A percentile compares a stretch with the other conserved stretches of the same genome.
Evolutionary conservation across 2,329 filamentous ascomycete genomes (phyloP).

Genomic region (Emergomyces orientalis): DNA sequence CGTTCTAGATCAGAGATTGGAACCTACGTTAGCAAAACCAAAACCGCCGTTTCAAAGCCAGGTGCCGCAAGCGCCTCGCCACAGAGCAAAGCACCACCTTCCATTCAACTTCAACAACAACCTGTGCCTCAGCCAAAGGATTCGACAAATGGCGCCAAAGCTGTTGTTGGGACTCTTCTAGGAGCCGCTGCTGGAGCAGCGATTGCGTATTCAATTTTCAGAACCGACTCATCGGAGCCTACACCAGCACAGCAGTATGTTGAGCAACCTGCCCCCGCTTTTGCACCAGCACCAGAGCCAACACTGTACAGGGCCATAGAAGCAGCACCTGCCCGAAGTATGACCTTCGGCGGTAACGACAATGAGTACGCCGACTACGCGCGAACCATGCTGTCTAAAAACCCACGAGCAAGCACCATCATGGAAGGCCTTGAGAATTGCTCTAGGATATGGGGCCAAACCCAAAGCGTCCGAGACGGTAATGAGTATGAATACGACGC

Average conservation of each 20-base stretch:
- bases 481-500: conserved; percentile 7
- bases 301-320: conserved; percentile 27
- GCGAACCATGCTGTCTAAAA: conserved; percentile 32
- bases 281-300: conserved; percentile 19
- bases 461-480: conserved; percentile 11
- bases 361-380: conserved; percentile 25
- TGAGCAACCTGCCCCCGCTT: conserved; percentile 18
- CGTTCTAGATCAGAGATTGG: conserved; percentile 23
- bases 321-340: conserved; percentile 22
- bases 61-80: conserved; percentile 16
- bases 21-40: conserved; percentile 22
- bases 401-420: conserved; percentile 33
- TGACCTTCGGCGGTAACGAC: conserved; percentile 20
- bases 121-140: conserved; percentile 15
- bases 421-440: conserved; percentile 31
- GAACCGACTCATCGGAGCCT: conserved; percentile 23
- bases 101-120: conserved; percentile 20
- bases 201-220: conserved; percentile 64
- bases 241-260: conserved; percentile 20
- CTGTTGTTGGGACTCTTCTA: conserved; percentile 64
- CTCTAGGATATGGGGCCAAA: conserved; percentile 13
- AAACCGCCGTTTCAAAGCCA: conserved; percentile 20
- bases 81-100: conserved; percentile 3
- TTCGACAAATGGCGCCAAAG: conserved; percentile 42
- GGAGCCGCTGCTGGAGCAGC: conserved; percentile 71